A percentile compares a stretch with the other conserved stretches of the same genome.
Conservation (phyloP, 2,329 filamentous ascomycete species). For the Fusarium proliferatum region DNA sequence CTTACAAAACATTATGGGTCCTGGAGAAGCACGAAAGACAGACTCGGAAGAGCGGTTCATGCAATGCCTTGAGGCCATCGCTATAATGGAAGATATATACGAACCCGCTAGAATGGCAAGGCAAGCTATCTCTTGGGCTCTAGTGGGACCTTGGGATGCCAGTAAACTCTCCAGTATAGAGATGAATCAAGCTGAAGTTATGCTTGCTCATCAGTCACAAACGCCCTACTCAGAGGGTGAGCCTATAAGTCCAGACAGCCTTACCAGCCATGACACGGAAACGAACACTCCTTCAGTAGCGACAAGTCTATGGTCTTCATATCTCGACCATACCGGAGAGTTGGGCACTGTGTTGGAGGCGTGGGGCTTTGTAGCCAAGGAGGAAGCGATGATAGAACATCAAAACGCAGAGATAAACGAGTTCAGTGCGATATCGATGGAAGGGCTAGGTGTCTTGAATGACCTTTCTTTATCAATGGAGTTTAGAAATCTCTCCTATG, state of each 20-base stretch:
- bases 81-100: neutral
- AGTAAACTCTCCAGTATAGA: no score
- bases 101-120: neutral
- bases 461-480: no score
- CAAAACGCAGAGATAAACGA: no score
- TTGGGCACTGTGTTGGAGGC: neutral
- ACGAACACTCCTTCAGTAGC: neutral
- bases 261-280: neutral
- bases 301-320: neutral
- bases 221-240: no score
- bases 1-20: no score
- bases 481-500: no score
- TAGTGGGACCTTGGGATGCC: no score
- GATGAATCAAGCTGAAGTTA: no score
- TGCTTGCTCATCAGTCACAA: no score
- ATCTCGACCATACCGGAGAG: neutral
- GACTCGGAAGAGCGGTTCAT: neutral
- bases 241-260: neutral
- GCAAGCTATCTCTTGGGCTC: neutral
- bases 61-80: neutral
- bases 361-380: neutral
- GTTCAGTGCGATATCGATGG: neutral
- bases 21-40: neutral
- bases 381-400: neutral
- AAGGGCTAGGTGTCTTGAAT: neutral